A percentile compares a stretch with the other conserved stretches of the same genome.
These are phyloP conservation scores for Boletellus emodensis DNA, from an alignment of 768 basidiomycete species.

Conservation along the genomic window DNA sequence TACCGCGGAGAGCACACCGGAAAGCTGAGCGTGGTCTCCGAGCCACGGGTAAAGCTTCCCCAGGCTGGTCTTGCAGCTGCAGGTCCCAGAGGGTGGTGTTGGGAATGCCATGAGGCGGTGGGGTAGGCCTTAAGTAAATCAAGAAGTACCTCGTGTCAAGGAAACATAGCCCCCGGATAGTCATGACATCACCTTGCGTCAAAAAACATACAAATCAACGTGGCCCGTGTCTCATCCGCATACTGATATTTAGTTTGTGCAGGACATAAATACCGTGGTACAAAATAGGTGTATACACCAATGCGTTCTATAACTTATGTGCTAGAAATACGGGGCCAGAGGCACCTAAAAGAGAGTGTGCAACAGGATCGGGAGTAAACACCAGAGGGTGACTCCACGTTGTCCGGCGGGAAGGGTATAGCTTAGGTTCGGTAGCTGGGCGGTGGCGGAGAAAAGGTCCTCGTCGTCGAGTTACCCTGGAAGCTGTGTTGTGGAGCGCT, in stretches of 20 bases:
- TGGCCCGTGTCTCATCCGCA: neutral
- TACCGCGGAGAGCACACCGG: neutral
- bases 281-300: constrained; percentile 8
- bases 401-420: neutral
- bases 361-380: neutral
- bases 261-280: constrained; percentile 15
- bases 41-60: no score
- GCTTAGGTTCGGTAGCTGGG: constrained; percentile 16
- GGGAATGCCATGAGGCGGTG: constrained; percentile 3
- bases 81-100: constrained; percentile 5
- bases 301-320: constrained; percentile 22
- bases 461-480: constrained; percentile 6
- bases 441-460: neutral
- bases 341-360: constrained; percentile 6
- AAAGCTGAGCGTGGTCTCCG: no score
- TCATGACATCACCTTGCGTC: constrained; percentile 3
- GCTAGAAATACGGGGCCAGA: constrained; percentile 1
- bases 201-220: neutral
- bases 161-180: no score
- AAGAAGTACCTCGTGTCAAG: constrained; percentile 7
- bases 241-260: constrained; percentile 2
- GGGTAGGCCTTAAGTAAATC: constrained; percentile 7
- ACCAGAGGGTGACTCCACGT: neutral
- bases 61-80: neutral
- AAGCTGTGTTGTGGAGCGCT: constrained; percentile 24